phyloP scores from a whole-genome alignment of 2,329 filamentous ascomycete genomes.

The Pseudopyricularia javanii region DNA sequence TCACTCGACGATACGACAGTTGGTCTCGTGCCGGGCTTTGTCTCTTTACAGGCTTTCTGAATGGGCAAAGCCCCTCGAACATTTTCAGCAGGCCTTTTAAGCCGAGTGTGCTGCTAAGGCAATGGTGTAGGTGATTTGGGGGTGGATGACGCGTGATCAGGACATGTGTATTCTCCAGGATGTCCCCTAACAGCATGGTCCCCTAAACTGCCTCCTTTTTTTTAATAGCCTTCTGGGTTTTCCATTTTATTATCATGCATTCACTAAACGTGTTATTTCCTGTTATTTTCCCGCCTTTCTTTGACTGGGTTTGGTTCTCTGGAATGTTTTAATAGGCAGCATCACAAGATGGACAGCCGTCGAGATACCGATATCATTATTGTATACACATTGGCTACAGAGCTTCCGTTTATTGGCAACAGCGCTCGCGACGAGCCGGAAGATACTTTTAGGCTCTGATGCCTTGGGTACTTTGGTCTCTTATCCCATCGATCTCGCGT shows the following conservation, averaged over 20 bases:
- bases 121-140: neutral
- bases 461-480: neutral
- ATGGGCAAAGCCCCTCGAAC: neutral
- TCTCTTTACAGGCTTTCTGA: neutral
- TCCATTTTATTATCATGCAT: neutral
- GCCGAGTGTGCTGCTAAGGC: neutral
- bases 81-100: neutral
- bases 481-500: no score
- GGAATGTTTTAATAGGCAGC: neutral
- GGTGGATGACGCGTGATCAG: neutral
- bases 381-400: neutral
- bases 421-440: neutral
- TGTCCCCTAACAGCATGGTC: neutral
- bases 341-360: neutral
- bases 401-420: neutral
- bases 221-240: slow-evolving; percentile 1
- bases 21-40: neutral
- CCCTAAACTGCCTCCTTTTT: neutral
- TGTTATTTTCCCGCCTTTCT: neutral
- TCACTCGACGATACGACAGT: neutral
- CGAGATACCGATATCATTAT: neutral
- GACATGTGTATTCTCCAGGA: neutral
- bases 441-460: neutral
- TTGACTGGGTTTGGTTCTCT: neutral
- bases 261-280: neutral